phyloP scores from a whole-genome alignment of 805 yeast genomes.

The Metschnikowia peoriensis region DNA sequence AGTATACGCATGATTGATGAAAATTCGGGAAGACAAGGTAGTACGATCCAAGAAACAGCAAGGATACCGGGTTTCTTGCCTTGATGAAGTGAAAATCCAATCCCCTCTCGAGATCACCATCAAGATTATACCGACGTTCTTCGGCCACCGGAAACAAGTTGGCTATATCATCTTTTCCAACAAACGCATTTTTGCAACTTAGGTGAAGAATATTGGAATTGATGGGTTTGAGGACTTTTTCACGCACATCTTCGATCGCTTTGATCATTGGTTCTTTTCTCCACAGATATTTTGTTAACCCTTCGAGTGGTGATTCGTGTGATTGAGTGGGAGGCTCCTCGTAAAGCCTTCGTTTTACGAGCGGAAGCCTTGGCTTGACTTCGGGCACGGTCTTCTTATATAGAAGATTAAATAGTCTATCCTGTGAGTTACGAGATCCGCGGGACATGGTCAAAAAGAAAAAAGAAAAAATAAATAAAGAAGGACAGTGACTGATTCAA shows the following conservation, averaged over 20 bases:
- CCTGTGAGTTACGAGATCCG: constrained; percentile 14
- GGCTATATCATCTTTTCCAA: constrained; percentile 39
- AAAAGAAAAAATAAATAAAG: not conserved
- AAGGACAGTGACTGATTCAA: not conserved
- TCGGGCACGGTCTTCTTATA: constrained; percentile 30
- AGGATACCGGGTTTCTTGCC: constrained; percentile 46
- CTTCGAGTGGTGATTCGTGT: constrained; percentile 26
- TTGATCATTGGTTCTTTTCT: constrained; percentile 25
- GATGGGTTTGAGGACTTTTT: not conserved
- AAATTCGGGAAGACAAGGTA: constrained; percentile 50
- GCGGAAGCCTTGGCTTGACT: constrained; percentile 27
- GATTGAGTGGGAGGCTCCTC: constrained; percentile 13
- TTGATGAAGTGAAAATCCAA: constrained; percentile 43
- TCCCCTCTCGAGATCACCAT: constrained; percentile 22
- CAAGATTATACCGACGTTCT: constrained; percentile 28
- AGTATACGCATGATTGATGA: constrained; percentile 51
- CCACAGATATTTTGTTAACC: constrained; percentile 31
- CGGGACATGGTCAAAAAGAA: constrained; percentile 2
- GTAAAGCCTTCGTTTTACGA: constrained; percentile 28
- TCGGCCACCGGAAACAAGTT: constrained; percentile 36
- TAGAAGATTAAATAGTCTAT: constrained; percentile 29
- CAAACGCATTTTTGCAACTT: constrained; percentile 36
- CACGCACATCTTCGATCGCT: constrained; percentile 27
- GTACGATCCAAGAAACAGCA: constrained; percentile 48
- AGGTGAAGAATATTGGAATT: constrained; percentile 36